Evolutionary conservation across 2,329 filamentous ascomycete species (phyloP), one percentile per base, ranked within the genome.

Genomic region (Trichoderma sp.): DNA sequence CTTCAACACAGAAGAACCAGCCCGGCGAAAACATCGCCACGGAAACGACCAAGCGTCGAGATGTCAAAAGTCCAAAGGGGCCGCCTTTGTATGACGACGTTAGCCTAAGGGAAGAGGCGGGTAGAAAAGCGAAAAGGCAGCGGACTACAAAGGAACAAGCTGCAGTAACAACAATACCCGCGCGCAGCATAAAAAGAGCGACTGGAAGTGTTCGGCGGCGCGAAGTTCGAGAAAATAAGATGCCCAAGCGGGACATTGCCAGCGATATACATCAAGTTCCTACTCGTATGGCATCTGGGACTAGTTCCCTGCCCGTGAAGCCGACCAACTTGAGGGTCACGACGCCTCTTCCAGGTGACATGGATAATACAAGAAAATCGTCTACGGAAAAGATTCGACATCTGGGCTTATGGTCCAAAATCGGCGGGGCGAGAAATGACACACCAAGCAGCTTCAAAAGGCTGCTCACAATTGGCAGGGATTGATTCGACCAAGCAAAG

Each of bases 1-100:
- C 90, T 72, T 74, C 84, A 31, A 72, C 75, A 35, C 76, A 74
- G 35, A 74, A 68, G 49, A 64, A 49, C 19, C 70, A 53, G 19
- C 72, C 62, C 16, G n/a, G 10, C 29, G 72, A 72, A 5, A 37
- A 62, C 11, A 52, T 40, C 4, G 40, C 49, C 19, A n/a, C 29
- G 31, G 63, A 53, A 55, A 63, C 49, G 2, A 64, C 49, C 5
- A 70, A 68, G 14, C 65, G 69, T 31, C 59, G 69, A 10, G 69
- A 68, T 19, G 56, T 31, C 8, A 53, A 55, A 35, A 59, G 40
- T 27, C 40, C 61, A 35, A 55, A 59, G 52, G 52, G 64, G 40
- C 29, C 31, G 7, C 19, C 53, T 10, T 31, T 49, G 29, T 24
- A 19, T 8, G 68, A 62, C 10, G 31, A 58, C 37, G 31, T 29